These are phyloP conservation scores for Poterioochromonas sp. DNA, from an alignment of 352 stramenopile species.

Conservation along the genomic window DNA sequence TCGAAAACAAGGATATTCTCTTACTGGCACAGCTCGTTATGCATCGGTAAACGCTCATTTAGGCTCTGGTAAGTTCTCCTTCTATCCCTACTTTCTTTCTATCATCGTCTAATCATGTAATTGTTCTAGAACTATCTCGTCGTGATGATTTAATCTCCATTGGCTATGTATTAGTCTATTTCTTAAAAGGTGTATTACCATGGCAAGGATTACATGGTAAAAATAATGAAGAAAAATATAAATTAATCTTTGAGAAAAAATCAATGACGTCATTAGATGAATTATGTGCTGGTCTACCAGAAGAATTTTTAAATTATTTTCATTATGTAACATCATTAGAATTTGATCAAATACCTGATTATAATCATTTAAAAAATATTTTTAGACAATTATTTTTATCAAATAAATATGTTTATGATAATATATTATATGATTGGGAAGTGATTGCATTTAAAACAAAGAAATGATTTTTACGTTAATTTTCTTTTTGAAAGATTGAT, in stretches of 20 bases:
- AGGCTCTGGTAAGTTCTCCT: conserved; percentile 50
- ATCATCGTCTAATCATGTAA: not conserved
- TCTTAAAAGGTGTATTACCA: conserved; percentile 49
- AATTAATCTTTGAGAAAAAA: conserved; percentile 56
- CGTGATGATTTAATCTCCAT: conserved; percentile 54
- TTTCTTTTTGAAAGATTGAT: too few species aligned
- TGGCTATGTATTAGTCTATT: conserved; percentile 56
- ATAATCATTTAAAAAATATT: conserved; percentile 50
- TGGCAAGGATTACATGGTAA: conserved; percentile 55
- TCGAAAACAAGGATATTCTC: conserved; percentile 53
- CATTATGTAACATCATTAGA: conserved; percentile 49
- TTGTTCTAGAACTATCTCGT: conserved; percentile 45
- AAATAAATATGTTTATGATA: conserved; percentile 6
- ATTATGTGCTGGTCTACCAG: conserved; percentile 32
- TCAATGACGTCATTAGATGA: conserved; percentile 33
- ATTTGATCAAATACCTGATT: conserved; percentile 58
- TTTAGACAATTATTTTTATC: conserved; percentile 40
- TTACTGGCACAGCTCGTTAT: conserved; percentile 56
- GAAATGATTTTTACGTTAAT: too few species aligned
- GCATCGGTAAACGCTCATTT: conserved; percentile 55
- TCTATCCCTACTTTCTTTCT: not conserved
- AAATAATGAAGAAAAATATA: conserved; percentile 58
- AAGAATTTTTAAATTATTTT: conserved; percentile 34
- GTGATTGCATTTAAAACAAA: not conserved
- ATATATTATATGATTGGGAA: conserved; percentile 21